A percentile compares a stretch with the other conserved stretches of the same genome.
phyloP scores from a whole-genome alignment of 768 basidiomycete species.

The Tephrocybe sp. region DNA sequence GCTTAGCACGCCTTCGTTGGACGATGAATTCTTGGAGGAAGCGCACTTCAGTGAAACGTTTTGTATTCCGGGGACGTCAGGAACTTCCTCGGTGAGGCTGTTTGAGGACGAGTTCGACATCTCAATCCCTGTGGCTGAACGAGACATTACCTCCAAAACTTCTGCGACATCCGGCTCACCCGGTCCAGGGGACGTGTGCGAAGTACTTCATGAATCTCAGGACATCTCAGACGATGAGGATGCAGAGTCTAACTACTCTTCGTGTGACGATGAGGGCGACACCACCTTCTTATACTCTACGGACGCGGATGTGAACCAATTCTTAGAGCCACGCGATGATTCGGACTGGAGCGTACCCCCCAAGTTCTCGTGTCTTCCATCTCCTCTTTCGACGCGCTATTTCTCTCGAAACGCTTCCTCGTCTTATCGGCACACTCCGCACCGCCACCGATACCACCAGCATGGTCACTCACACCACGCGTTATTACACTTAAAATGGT shows the following conservation, averaged over 20 bases:
- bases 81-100: conserved; percentile 2
- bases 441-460: conserved; percentile 47
- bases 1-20: no score
- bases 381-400: conserved; percentile 34
- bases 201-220: conserved; percentile 8
- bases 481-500: conserved; percentile 56
- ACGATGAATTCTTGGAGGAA: conserved; percentile 3
- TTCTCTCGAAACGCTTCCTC: conserved; percentile 16
- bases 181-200: conserved; percentile 13
- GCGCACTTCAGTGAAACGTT: conserved; percentile 1
- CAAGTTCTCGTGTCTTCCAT: conserved; percentile 38
- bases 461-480: conserved; percentile 66
- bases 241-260: conserved; percentile 22
- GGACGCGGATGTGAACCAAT: conserved; percentile 13
- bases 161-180: neutral
- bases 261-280: conserved; percentile 21
- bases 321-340: conserved; percentile 17
- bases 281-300: conserved; percentile 11
- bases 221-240: conserved; percentile 20
- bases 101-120: conserved; percentile 21
- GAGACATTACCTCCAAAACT: conserved; percentile 2
- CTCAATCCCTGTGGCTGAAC: conserved; percentile 12
- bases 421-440: conserved; percentile 22
- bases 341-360: conserved; percentile 23
- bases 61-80: neutral